A percentile compares a stretch with the other conserved stretches of the same genome.
phyloP scores from a whole-genome alignment of 768 basidiomycete genomes.

The Lactarius sanguifluus region DNA sequence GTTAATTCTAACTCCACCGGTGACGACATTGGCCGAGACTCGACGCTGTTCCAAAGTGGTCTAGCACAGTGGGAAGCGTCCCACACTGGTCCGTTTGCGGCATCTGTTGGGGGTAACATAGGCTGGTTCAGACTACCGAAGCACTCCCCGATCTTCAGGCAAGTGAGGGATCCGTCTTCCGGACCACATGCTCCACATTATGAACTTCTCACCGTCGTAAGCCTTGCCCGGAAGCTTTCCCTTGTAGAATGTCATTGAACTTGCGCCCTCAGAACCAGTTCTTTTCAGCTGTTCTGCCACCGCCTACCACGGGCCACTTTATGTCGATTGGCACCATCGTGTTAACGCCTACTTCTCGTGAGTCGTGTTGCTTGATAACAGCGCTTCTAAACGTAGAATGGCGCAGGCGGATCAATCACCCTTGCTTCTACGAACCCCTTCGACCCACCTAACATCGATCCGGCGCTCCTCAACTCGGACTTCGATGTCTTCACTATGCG shows the following conservation, averaged over 20 bases:
- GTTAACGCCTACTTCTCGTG: conserved; percentile 31
- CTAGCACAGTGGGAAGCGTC: conserved; percentile 18
- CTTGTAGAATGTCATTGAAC: not conserved
- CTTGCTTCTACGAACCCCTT: conserved; percentile 34
- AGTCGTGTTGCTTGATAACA: not conserved
- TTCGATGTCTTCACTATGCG: conserved; percentile 18
- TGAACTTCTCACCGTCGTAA: conserved; percentile 22
- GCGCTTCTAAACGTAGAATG: not conserved
- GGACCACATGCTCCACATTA: conserved; percentile 27
- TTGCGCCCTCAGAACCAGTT: conserved; percentile 11
- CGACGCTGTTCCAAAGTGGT: conserved; percentile 5
- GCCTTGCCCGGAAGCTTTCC: not conserved
- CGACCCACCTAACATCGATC: conserved; percentile 34
- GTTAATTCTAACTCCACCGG: conserved; percentile 9
- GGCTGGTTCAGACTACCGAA: conserved; percentile 20
- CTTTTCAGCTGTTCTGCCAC: conserved; percentile 7
- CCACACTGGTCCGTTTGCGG: conserved; percentile 18
- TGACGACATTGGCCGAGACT: conserved; percentile 18
- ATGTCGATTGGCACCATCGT: conserved; percentile 26
- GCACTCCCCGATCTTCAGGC: conserved; percentile 17
- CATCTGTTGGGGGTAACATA: not conserved
- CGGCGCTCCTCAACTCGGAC: conserved; percentile 18
- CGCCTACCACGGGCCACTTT: conserved; percentile 30
- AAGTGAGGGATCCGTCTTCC: conserved; percentile 21
- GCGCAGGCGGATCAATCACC: conserved; percentile 30